phyloP scores from a whole-genome alignment of 306 rosid species.

The Corylus heterophylla region DNA sequence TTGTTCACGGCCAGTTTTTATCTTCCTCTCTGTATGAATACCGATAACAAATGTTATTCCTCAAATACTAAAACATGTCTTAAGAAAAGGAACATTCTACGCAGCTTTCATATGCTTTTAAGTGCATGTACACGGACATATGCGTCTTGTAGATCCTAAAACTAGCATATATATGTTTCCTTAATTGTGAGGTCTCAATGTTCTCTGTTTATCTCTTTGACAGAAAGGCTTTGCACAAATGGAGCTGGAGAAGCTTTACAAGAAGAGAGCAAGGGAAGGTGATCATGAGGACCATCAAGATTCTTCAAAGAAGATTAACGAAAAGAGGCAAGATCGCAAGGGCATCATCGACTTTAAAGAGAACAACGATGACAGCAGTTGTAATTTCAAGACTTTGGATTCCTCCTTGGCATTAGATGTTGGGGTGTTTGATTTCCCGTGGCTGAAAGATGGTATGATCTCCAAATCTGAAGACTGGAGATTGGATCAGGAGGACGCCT shows the following conservation, averaged over 20 bases:
- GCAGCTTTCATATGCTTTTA: not conserved
- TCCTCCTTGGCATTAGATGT: constrained; percentile 46
- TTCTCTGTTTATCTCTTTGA: constrained; percentile 20
- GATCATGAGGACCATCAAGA: constrained; percentile 27
- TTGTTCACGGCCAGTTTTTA: not conserved
- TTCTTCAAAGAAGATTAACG: constrained; percentile 21
- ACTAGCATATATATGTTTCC: too few relatives aligned
- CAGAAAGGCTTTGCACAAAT: constrained; percentile 28
- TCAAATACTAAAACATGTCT: not conserved
- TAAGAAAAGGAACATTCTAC: not conserved
- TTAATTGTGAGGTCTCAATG: not conserved
- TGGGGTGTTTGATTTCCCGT: constrained; percentile 89
- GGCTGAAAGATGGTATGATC: constrained; percentile 81
- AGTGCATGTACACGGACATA: too few relatives aligned
- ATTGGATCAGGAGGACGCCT: constrained; percentile 60
- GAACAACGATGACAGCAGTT: constrained; percentile 15
- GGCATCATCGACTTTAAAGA: constrained; percentile 16
- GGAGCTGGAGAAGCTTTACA: constrained; percentile 39
- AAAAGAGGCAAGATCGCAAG: constrained; percentile 45
- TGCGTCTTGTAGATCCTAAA: not conserved
- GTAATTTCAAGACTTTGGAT: constrained; percentile 24
- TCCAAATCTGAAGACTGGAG: constrained; percentile 57
- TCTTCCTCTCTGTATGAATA: not conserved
- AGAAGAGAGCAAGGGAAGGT: constrained; percentile 56
- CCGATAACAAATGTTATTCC: not conserved